Evolutionary conservation across 2,329 filamentous ascomycete species (phyloP).

Genomic region (Domatiomyces globalis): DNA sequence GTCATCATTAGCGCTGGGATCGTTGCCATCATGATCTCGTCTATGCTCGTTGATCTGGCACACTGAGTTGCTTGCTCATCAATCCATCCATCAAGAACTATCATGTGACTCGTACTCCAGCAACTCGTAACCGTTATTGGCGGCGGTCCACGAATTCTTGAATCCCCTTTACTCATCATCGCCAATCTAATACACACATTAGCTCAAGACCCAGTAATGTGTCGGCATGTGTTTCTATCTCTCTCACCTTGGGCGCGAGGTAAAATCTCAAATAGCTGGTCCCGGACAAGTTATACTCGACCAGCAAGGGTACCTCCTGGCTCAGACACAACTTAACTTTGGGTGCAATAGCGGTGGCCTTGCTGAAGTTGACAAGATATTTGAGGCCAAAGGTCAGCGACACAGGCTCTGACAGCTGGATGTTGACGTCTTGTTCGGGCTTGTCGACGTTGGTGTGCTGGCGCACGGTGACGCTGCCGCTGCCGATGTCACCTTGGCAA

Average conservation of each 20-base stretch:
- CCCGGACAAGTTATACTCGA: slow-evolving; percentile 72
- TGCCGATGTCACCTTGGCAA: slow-evolving; percentile 88
- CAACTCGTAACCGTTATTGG: not conserved
- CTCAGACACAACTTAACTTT: slow-evolving; percentile 87
- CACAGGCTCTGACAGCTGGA: slow-evolving; percentile 84
- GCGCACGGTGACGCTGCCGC: slow-evolving; percentile 81
- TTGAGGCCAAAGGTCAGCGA: slow-evolving; percentile 95
- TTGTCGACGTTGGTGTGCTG: slow-evolving; percentile 83
- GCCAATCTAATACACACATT: slow-evolving; percentile 46
- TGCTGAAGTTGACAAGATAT: slow-evolving; percentile 99
- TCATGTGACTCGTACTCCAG: not conserved
- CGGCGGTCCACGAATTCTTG: too few relatives aligned
- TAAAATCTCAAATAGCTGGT: slow-evolving; percentile 93
- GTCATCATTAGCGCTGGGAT: not conserved
- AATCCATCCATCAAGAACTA: not conserved
- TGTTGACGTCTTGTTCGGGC: slow-evolving; percentile 69
- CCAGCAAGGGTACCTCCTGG: slow-evolving; percentile 86
- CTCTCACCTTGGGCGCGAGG: slow-evolving; percentile 81
- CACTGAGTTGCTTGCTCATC: not conserved
- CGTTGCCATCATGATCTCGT: not conserved
- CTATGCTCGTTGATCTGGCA: not conserved
- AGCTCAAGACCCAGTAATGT: slow-evolving; percentile 19
- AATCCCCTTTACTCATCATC: slow-evolving; percentile 32
- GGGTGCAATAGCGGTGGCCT: slow-evolving; percentile 70
- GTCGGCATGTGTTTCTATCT: not conserved